Evolutionary conservation across 768 basidiomycete genomes (phyloP).

Genomic region (Hemileccinum impolitum): DNA sequence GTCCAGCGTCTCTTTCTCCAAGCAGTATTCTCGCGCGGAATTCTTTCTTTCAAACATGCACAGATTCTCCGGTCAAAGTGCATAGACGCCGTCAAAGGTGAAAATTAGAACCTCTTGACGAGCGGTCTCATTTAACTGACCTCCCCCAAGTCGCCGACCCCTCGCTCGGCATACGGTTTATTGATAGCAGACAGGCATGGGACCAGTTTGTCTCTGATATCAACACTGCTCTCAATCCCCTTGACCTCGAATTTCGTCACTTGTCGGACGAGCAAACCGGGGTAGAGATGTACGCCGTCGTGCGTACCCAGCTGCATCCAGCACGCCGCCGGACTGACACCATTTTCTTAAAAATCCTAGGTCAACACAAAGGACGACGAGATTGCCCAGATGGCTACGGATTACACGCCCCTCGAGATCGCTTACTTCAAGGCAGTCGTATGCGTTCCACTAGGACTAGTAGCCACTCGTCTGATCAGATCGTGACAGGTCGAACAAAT

Average conservation of each 20-base stretch:
- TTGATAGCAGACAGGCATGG: slow-evolving; percentile 49
- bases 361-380: slow-evolving; percentile 80
- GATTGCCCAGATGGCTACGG: slow-evolving; percentile 80
- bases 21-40: slow-evolving; percentile 66
- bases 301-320: slow-evolving; percentile 33
- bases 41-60: slow-evolving; percentile 63
- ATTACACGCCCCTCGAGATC: slow-evolving; percentile 76
- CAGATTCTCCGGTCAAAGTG: slow-evolving; percentile 66
- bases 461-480: not conserved
- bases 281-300: slow-evolving; percentile 63
- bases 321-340: not conserved
- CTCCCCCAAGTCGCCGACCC: slow-evolving; percentile 48
- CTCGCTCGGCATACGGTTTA: slow-evolving; percentile 43
- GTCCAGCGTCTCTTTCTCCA: slow-evolving; percentile 79
- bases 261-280: slow-evolving; percentile 64
- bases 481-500: slow-evolving; percentile 74
- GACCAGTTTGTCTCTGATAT: slow-evolving; percentile 55
- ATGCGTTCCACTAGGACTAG: slow-evolving; percentile 22
- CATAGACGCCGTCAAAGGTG: slow-evolving; percentile 66
- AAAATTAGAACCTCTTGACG: not conserved
- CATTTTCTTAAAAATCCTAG: slow-evolving; percentile 33
- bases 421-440: slow-evolving; percentile 83
- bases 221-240: slow-evolving; percentile 59
- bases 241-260: slow-evolving; percentile 71
- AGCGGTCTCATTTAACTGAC: slow-evolving; percentile 6